Conservation (phyloP, 495 filamentous ascomycete genomes). For the Trypethelium eluteriae region DNA sequence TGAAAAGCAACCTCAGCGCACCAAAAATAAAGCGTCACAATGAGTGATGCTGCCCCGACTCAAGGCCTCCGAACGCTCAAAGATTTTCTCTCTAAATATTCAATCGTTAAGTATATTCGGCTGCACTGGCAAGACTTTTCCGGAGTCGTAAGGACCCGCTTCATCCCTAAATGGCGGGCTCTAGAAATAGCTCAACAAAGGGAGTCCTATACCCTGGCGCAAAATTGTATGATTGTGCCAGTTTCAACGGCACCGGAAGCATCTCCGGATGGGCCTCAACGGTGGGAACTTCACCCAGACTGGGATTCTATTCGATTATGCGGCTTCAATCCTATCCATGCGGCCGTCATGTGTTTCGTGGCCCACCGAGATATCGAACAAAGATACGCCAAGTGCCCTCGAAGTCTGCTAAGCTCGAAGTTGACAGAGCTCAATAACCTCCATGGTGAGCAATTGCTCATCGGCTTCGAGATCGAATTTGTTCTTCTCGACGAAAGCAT, state of each 20-base stretch:
- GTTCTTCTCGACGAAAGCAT: neutral
- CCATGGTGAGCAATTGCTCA: neutral
- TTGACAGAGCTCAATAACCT: neutral
- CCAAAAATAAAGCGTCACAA: no score
- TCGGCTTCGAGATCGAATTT: conserved; percentile 12
- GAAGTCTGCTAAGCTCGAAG: neutral
- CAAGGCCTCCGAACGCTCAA: neutral
- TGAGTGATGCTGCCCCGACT: no score
- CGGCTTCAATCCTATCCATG: neutral
- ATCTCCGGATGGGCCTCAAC: neutral
- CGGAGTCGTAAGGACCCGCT: neutral
- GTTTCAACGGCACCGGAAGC: neutral
- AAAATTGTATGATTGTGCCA: neutral
- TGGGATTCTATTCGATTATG: neutral
- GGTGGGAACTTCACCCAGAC: neutral
- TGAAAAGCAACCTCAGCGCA: no score
- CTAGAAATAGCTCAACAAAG: neutral
- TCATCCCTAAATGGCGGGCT: neutral
- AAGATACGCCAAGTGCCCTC: neutral
- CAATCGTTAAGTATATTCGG: neutral
- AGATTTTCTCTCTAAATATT: neutral
- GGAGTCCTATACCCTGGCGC: neutral
- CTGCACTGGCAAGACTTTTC: neutral
- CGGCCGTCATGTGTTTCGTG: neutral
- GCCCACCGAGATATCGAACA: neutral